Evolutionary conservation across 345 rosid genomes (phyloP).

Genomic region (Hibiscus mutabilis): DNA sequence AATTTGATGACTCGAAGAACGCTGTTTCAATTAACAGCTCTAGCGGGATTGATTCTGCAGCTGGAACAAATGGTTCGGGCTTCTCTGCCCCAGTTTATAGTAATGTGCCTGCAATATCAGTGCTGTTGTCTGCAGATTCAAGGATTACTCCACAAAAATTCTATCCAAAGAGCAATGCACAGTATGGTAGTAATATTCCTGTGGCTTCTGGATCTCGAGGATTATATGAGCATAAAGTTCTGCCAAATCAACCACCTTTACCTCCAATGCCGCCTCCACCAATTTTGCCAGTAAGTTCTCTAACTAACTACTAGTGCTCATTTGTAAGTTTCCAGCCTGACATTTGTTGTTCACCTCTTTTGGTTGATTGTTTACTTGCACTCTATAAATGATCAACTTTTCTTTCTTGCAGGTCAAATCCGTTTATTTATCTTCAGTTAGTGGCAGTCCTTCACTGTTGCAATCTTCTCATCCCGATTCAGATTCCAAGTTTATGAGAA

Average conservation of each 20-base stretch:
- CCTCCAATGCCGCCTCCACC: slow-evolving; percentile 87
- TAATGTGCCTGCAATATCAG: slow-evolving; percentile 33
- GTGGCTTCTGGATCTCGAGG: slow-evolving; percentile 52
- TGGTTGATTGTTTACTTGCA: background rate
- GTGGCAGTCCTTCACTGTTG: slow-evolving; percentile 24
- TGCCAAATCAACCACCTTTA: slow-evolving; percentile 78
- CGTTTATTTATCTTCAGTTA: slow-evolving; percentile 38
- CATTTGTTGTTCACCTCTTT: background rate
- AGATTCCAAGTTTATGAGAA: slow-evolving; percentile 39
- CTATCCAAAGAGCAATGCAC: slow-evolving; percentile 59
- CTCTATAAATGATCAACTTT: slow-evolving; percentile 4
- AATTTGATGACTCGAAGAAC: slow-evolving; percentile 58
- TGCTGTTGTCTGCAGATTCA: slow-evolving; percentile 48
- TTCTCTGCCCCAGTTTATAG: slow-evolving; percentile 46
- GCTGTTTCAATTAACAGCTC: slow-evolving; percentile 32
- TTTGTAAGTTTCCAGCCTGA: background rate
- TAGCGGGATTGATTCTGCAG: slow-evolving; percentile 38
- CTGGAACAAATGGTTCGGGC: slow-evolving; percentile 36
- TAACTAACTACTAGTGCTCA: slow-evolving; percentile 23
- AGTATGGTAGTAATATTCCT: slow-evolving; percentile 33
- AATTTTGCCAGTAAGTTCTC: slow-evolving; percentile 44
- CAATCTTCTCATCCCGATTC: slow-evolving; percentile 26
- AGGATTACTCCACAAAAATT: slow-evolving; percentile 55
- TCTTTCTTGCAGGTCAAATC: slow-evolving; percentile 46
- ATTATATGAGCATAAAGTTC: slow-evolving; percentile 56